Percentiles rank a stretch among this genome's conserved stretches.
Evolutionary conservation across 2,329 filamentous ascomycete genomes (phyloP).

Genomic region (Seiridium unicorne): DNA sequence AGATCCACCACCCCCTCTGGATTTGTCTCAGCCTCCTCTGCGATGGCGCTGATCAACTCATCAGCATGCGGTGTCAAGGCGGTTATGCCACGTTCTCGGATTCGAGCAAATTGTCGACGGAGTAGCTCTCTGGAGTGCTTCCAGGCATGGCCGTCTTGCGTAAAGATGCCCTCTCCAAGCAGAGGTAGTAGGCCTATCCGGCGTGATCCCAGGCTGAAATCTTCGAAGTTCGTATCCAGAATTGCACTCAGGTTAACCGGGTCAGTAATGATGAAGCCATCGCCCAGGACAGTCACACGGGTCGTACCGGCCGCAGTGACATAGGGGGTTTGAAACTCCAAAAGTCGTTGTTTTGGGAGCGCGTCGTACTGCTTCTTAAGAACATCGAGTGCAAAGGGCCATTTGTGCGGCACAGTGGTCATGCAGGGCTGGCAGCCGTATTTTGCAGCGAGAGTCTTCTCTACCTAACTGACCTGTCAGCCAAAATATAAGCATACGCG

Average conservation of each 20-base stretch:
- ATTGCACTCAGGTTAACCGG: constrained; percentile 28
- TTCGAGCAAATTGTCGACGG: constrained; percentile 21
- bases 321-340: constrained; percentile 14
- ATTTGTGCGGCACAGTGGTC: constrained; percentile 15
- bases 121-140: constrained; percentile 27
- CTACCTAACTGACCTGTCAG: neutral
- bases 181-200: constrained; percentile 21
- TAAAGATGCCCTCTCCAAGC: constrained; percentile 33
- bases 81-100: constrained; percentile 9
- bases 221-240: constrained; percentile 22
- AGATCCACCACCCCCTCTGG: constrained; percentile 16
- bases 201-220: constrained; percentile 25
- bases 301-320: constrained; percentile 12
- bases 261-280: constrained; percentile 16
- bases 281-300: constrained; percentile 13
- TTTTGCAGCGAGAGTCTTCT: constrained; percentile 10
- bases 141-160: constrained; percentile 30
- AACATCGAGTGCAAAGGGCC: constrained; percentile 18
- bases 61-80: constrained; percentile 5
- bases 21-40: neutral
- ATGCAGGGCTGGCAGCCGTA: constrained; percentile 14
- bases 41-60: neutral
- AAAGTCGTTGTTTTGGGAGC: constrained; percentile 6
- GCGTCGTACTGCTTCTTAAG: constrained; percentile 15
- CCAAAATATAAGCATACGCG: neutral